Evolutionary conservation across 345 rosid species (phyloP), one percentile per base, ranked within the genome.

Genomic region (Pistacia vera): DNA sequence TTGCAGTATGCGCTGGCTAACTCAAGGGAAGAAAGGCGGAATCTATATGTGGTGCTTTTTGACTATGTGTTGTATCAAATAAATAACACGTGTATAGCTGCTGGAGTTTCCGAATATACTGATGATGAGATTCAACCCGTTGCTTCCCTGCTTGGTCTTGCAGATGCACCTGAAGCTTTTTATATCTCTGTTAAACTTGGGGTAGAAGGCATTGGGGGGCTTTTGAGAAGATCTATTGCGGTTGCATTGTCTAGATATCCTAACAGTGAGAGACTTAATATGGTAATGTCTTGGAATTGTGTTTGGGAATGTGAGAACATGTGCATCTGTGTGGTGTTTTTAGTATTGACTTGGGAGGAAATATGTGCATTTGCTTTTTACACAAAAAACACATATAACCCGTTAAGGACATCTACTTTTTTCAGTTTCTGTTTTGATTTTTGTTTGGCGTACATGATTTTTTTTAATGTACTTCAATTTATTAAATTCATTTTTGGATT

Each of bases 101-200:
- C 97, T 58, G 99, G 99, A 63, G 88, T 90, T 75, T 91, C 97
- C 65, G 99, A 93, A 77, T 96, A 90, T 75, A 80, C 80, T 73
- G 89, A 89, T 79, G 95, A 96, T 76, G 99, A 96, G 85, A 88
- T 92, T 84, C 95, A 89, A 71, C 97, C 93, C 75, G 80, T 96
- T 73, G 94, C 99, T 65, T 80, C 82, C 70, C 81, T 92, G 74
- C 97, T 96, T 41, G 84, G 90, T 84, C 90, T 89, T 77, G 97
- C 94, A 64, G 93, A 91, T 83, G 99, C 98, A 52, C 94, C 99
- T 17, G 99, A 92, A 87, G 99, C 99, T 46, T 93, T 90, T 86
- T 91, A 86, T 86, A 92, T 93, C 78, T 88, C 99, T 85, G 92
- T 96, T 82, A 96, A 89, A 87, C 93, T 92, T 75, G 99, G 99